Evolutionary conservation across 2,329 filamentous ascomycete genomes (phyloP).

Genomic region (Cladophialophora immunda): DNA sequence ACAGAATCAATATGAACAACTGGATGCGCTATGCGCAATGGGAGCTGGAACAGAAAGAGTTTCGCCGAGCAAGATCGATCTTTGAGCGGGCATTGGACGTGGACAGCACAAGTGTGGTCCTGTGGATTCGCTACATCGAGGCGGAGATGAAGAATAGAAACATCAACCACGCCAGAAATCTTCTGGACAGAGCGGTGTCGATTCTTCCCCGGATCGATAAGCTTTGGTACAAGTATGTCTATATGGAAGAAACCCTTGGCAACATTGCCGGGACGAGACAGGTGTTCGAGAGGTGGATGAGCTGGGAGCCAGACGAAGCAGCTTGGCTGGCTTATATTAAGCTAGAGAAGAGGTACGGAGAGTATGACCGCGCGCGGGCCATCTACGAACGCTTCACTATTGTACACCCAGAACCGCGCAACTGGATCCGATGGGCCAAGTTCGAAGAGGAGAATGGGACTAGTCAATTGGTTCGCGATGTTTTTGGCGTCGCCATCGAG

Average conservation of each 20-base stretch:
- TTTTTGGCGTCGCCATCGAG: slow-evolving; percentile 88
- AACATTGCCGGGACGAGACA: slow-evolving; percentile 92
- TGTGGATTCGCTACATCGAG: slow-evolving; percentile 95
- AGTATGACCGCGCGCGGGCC: slow-evolving; percentile 86
- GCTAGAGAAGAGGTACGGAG: slow-evolving; percentile 91
- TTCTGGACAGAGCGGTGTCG: slow-evolving; percentile 93
- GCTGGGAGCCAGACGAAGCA: slow-evolving; percentile 95
- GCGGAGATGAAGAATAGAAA: slow-evolving; percentile 94
- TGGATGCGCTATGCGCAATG: slow-evolving; percentile 98
- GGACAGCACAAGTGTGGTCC: slow-evolving; percentile 81
- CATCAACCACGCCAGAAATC: slow-evolving; percentile 94
- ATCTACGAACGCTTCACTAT: slow-evolving; percentile 91
- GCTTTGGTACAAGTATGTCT: slow-evolving; percentile 99
- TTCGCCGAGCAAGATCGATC: slow-evolving; percentile 85
- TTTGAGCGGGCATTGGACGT: slow-evolving; percentile 96
- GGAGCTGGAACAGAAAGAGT: slow-evolving; percentile 99
- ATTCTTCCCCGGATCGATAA: slow-evolving; percentile 92
- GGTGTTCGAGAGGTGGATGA: slow-evolving; percentile 98
- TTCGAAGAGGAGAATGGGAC: slow-evolving; percentile 97
- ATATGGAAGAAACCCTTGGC: slow-evolving; percentile 97
- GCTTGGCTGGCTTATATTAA: slow-evolving; percentile 98
- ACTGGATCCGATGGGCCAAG: slow-evolving; percentile 98
- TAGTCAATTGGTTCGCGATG: slow-evolving; percentile 88
- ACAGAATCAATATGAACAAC: slow-evolving; percentile 95
- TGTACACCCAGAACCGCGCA: slow-evolving; percentile 91